Evolutionary conservation across 2,329 filamentous ascomycete genomes (phyloP), one percentile per base, ranked within the genome.

Genomic region (Ceratocystis colombiana): DNA sequence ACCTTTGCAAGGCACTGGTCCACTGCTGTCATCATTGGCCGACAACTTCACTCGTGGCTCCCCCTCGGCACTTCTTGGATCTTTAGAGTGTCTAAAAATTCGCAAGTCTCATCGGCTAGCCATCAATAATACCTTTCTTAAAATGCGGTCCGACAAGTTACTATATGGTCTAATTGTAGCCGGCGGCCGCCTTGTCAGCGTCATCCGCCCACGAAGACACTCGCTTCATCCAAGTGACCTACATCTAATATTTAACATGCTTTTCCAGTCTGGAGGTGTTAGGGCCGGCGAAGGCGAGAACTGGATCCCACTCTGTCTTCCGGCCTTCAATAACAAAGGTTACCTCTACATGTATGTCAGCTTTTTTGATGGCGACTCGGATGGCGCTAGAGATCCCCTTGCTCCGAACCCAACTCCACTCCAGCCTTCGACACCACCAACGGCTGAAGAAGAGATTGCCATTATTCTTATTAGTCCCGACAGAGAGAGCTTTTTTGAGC

Each of bases 291-390:
- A 82, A 48, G 94, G 93, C 37, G 94, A 99, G 75, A 96, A 93
- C 72, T 99, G 94, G 94, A 93, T 97, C 61, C 94, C 94, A 0
- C 81, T 99, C 5, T 99, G 94, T 72, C 82, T 99, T 2, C 95
- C 94, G 0, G 93, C 92, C 4, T 99, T 99, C 78, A 99, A 99
- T 77, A 97, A 90, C 74, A 89, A 87, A 64, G 95, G 94, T 30
- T 99, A 96, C 73, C 81, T 99, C 1, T 96, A 99, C 78, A 97
- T 99, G 91, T 99, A 97, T 73, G 94, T 99, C 73, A 96, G 90
- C 78, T 99, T 97, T 74, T 83, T 99, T 69, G 86, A 90, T 70
- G 79, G 84, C 46, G 78, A 2, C 66, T 80, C 55, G 75, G 64
- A 62, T 20, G 22, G 59, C 12, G 20, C 17, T 8, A 15, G 37